A percentile compares a stretch with the other conserved stretches of the same genome.
Evolutionary conservation across 2,329 filamentous ascomycete genomes (phyloP).

Genomic region (Alternaria panax): DNA sequence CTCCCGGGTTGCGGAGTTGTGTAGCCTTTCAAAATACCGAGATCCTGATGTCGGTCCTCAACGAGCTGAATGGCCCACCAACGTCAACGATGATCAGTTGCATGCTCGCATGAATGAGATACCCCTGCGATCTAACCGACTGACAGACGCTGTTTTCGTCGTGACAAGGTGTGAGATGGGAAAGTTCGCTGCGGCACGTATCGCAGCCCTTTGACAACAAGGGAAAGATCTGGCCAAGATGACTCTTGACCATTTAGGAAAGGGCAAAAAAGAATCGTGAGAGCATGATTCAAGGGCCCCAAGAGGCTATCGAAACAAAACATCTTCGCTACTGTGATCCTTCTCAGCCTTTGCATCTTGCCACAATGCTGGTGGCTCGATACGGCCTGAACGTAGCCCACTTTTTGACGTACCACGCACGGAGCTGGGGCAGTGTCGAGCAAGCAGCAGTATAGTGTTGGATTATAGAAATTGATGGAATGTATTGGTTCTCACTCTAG

Average conservation of each 20-base stretch:
- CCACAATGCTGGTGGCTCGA: conserved; percentile 65
- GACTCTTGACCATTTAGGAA: conserved; percentile 5
- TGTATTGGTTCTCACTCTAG: no score
- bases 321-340: conserved; percentile 45
- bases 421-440: background rate
- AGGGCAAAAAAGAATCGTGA: conserved; percentile 18
- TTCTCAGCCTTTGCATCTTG: conserved; percentile 65
- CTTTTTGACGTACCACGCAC: conserved; percentile 48
- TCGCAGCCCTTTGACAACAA: conserved; percentile 35
- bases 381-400: conserved; percentile 73
- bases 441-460: background rate
- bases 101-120: conserved; percentile 48
- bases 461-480: no score
- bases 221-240: conserved; percentile 3
- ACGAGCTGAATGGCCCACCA: conserved; percentile 57
- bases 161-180: conserved; percentile 50
- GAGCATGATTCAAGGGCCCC: conserved; percentile 45
- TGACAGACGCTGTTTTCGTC: conserved; percentile 55
- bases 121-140: conserved; percentile 42
- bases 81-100: conserved; percentile 59
- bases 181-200: conserved; percentile 29
- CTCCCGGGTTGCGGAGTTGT: conserved; percentile 60
- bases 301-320: conserved; percentile 49
- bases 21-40: conserved; percentile 46
- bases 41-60: conserved; percentile 53